phyloP scores from a whole-genome alignment of 495 filamentous ascomycete genomes.

The Aspergillus steynii region DNA sequence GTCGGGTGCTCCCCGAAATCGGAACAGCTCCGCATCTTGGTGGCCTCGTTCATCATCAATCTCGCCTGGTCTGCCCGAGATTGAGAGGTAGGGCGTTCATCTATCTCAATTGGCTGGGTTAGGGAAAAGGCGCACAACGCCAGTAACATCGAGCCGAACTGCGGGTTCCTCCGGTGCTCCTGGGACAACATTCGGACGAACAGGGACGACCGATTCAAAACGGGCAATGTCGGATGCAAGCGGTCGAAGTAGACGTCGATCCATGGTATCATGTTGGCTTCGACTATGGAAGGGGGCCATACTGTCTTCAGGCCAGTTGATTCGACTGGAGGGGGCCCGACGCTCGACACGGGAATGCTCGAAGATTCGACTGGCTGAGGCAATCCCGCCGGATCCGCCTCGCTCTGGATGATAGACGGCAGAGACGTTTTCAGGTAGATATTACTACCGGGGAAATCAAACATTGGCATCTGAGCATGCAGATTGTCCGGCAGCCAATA shows the following conservation, averaged over 20 bases:
- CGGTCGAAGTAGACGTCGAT: constrained; percentile 82
- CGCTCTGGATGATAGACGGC: constrained; percentile 41
- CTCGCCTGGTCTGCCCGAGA: constrained; percentile 54
- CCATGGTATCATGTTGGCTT: constrained; percentile 54
- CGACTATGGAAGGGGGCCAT: constrained; percentile 42
- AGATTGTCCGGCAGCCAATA: constrained; percentile 46
- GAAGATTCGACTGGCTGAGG: constrained; percentile 23
- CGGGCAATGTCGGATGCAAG: constrained; percentile 78
- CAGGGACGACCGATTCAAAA: constrained; percentile 63
- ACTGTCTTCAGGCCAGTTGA: constrained; percentile 21
- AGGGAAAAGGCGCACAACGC: constrained; percentile 82
- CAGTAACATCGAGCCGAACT: constrained; percentile 62
- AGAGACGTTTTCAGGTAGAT: constrained; percentile 41
- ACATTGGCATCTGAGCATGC: constrained; percentile 34
- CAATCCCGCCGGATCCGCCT: constrained; percentile 20
- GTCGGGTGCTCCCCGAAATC: constrained; percentile 76
- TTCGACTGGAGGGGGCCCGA: constrained; percentile 22
- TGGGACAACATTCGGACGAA: constrained; percentile 61
- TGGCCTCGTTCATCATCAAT: constrained; percentile 71
- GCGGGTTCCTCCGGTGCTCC: constrained; percentile 70
- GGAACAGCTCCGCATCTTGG: constrained; percentile 71
- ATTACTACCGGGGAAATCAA: constrained; percentile 41
- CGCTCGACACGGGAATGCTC: constrained; percentile 23
- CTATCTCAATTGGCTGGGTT: constrained; percentile 72
- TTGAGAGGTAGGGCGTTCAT: constrained; percentile 40